These are phyloP conservation scores for Hippophae rhamnoides DNA, from an alignment of 306 rosid genomes.

Conservation along the genomic window DNA sequence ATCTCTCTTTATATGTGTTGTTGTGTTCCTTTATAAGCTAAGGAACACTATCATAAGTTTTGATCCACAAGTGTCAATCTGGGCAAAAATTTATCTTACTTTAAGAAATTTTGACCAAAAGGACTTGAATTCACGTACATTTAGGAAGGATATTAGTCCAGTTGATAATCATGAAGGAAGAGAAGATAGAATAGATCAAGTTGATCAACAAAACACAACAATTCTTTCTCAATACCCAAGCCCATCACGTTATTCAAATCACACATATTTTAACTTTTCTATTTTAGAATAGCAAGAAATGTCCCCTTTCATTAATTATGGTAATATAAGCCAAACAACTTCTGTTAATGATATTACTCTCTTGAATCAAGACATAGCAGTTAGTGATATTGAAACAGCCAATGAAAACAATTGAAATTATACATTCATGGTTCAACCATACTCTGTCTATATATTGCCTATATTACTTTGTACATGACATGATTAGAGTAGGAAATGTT, in stretches of 20 bases:
- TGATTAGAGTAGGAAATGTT: too few species aligned
- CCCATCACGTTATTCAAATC: conserved; percentile 16
- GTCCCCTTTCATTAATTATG: not conserved
- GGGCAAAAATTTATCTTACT: conserved; percentile 19
- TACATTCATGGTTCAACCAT: too few species aligned
- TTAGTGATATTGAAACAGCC: too few species aligned
- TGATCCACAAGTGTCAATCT: conserved; percentile 14
- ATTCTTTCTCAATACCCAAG: conserved; percentile 19
- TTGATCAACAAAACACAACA: conserved; percentile 16
- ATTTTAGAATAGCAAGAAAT: conserved; percentile 12
- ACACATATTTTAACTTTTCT: conserved; percentile 11
- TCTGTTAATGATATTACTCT: too few species aligned
- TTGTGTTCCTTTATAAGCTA: conserved; percentile 22
- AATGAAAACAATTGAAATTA: too few species aligned
- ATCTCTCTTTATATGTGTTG: conserved; percentile 21
- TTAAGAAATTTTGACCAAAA: conserved; percentile 20
- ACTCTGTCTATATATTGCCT: too few species aligned
- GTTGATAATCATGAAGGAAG: not conserved
- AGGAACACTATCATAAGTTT: conserved; percentile 12
- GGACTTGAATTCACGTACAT: conserved; percentile 34
- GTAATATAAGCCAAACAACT: not conserved
- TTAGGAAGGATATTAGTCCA: conserved; percentile 14
- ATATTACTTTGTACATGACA: too few species aligned
- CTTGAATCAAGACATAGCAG: too few species aligned
- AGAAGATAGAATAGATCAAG: not conserved